These are phyloP conservation scores for Monosporascus sp. DNA, from an alignment of 2,329 filamentous ascomycete genomes.

Conservation along the genomic window DNA sequence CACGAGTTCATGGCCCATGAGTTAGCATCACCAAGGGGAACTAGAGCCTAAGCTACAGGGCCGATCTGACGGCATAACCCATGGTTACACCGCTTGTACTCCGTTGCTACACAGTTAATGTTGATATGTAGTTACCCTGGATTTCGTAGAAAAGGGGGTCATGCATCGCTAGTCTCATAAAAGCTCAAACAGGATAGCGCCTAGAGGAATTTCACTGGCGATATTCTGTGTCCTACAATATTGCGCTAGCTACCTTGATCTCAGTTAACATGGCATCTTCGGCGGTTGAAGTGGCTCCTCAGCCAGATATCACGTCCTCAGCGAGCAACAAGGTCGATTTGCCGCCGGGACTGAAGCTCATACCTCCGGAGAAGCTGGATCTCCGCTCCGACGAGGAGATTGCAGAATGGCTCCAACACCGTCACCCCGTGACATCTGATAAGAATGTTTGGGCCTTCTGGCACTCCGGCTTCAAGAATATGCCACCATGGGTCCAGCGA, in stretches of 20 bases:
- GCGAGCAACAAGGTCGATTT: constrained; percentile 6
- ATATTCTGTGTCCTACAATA: background rate
- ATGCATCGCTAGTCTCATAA: too few relatives aligned
- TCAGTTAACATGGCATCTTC: constrained; percentile 13
- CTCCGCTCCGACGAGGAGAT: constrained; percentile 27
- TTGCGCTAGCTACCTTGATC: background rate
- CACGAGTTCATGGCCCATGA: too few relatives aligned
- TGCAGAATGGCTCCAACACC: constrained; percentile 19
- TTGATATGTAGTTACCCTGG: too few relatives aligned
- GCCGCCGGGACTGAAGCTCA: constrained; percentile 17
- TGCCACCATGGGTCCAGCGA: constrained; percentile 29
- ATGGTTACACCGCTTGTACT: too few relatives aligned
- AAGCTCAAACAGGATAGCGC: too few relatives aligned
- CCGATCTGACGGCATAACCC: too few relatives aligned
- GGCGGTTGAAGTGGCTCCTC: constrained; percentile 5
- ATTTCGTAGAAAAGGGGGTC: too few relatives aligned
- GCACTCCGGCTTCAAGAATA: constrained; percentile 29
- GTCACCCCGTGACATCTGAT: constrained; percentile 28
- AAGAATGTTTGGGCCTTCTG: constrained; percentile 41
- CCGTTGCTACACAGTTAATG: too few relatives aligned
- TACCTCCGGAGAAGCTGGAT: constrained; percentile 20
- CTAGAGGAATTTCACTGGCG: background rate
- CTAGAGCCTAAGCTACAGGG: too few relatives aligned
- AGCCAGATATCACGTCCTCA: constrained; percentile 5
- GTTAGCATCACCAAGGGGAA: too few relatives aligned